Evolutionary conservation across 306 rosid genomes (phyloP).

Genomic region (Cicer arietinum): DNA sequence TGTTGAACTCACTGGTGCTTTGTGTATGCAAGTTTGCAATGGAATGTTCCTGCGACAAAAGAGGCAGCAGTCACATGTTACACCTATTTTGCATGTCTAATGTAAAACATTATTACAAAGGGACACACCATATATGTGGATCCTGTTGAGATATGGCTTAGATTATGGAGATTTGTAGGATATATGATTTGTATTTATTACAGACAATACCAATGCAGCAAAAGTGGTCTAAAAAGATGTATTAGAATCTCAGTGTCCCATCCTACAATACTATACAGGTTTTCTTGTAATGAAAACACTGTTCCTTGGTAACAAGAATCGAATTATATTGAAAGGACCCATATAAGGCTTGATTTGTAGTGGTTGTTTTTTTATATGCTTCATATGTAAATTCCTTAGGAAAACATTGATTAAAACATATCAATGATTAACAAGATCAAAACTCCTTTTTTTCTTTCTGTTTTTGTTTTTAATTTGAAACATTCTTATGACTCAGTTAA

Average conservation of each 20-base stretch:
- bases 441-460: conserved; percentile 11
- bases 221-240: conserved; percentile 24
- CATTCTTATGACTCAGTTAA: conserved; percentile 10
- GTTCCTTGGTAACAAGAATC: no score
- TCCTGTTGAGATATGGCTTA: no score
- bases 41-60: conserved; percentile 73
- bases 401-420: background rate
- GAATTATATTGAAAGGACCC: no score
- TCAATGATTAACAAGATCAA: conserved; percentile 20
- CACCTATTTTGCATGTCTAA: background rate
- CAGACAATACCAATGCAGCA: conserved; percentile 1
- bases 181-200: no score
- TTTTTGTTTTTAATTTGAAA: conserved; percentile 7
- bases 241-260: conserved; percentile 10
- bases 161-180: no score
- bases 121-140: background rate
- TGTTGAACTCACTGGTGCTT: conserved; percentile 61
- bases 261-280: no score
- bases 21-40: conserved; percentile 90
- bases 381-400: no score
- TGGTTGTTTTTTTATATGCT: no score
- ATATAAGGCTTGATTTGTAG: no score
- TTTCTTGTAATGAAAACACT: no score
- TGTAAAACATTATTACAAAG: background rate
- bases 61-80: conserved; percentile 34